Evolutionary conservation across 495 filamentous ascomycete species (phyloP).

Genomic region (Trichocladium antarcticum): DNA sequence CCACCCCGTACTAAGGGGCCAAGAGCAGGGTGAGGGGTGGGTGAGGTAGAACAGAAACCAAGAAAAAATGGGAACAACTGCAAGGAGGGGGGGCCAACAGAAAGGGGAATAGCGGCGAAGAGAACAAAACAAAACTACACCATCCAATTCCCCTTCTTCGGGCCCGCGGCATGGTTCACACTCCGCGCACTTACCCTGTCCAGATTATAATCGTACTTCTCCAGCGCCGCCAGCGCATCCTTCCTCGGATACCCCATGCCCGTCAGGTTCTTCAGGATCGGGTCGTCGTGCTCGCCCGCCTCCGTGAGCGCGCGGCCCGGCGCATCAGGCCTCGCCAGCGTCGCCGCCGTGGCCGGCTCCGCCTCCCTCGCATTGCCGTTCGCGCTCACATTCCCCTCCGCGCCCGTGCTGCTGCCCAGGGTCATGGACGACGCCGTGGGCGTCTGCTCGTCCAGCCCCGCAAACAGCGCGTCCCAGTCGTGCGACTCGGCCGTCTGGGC

Average conservation of each 20-base stretch:
- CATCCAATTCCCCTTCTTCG: too few relatives aligned
- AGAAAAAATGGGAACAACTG: too few relatives aligned
- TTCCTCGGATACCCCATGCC: slow-evolving; percentile 79
- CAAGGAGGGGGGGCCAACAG: too few relatives aligned
- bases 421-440: slow-evolving; percentile 22
- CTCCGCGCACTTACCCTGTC: slow-evolving; percentile 85
- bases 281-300: slow-evolving; percentile 75
- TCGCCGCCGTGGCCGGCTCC: too few relatives aligned
- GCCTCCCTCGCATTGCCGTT: neutral
- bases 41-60: too few relatives aligned
- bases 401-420: slow-evolving; percentile 3
- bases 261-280: slow-evolving; percentile 80
- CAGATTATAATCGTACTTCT: slow-evolving; percentile 91
- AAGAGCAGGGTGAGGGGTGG: too few relatives aligned
- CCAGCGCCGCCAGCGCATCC: slow-evolving; percentile 71
- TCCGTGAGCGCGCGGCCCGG: slow-evolving; percentile 59
- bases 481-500: slow-evolving; percentile 40
- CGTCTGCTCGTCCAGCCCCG: slow-evolving; percentile 51
- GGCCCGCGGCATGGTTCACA: too few relatives aligned
- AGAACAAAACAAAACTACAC: too few relatives aligned
- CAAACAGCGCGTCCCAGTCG: slow-evolving; percentile 95
- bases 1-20: too few relatives aligned
- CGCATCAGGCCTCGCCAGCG: slow-evolving; percentile 11
- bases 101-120: too few relatives aligned
- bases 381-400: slow-evolving; percentile 16